Evolutionary conservation across 192 early-diverging fungal genomes (phyloP), one percentile per base, ranked within the genome.

Genomic region (Coemansia sp.): DNA sequence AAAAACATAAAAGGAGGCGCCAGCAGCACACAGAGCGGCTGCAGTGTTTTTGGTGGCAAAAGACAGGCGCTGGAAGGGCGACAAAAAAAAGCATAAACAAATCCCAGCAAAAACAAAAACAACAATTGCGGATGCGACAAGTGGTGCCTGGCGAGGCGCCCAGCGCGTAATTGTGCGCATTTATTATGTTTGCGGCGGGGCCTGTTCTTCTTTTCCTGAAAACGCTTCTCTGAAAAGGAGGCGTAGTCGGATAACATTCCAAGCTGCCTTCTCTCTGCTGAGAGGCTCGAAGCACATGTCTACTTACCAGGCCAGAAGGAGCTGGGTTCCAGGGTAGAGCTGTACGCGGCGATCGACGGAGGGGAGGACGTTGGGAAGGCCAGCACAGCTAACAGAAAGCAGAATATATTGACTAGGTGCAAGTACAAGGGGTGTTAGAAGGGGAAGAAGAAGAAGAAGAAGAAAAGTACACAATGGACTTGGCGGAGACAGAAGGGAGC

Each of bases 111-210:
- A 2, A 62, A 19, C 23, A 62, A 62, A 50, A 45, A 62, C 36
- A 38, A 55, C 25, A 64, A 34, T 36, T 36, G 33, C 19, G n/a
- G 57, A 10, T 22, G 15, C 42, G 20, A 61, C 59, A 61, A 61
- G 36, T 10, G n/a, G 58, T 40, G 11, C 11, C 9, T 40, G 38
- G 11, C 38, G 38, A 40, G 36, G 57, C 48, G 42, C 13, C 15
- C 42, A 45, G 15, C 42, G 42, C 42, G 42, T 45, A 2, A 45
- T 45, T 45, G 42, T 45, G 42, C 29, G 29, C 29, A 29, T 29
- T 29, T 45, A 45, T 17, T 45, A 10, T 52, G 49, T 9, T 52
- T 48, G n/a, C 45, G 45, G 45, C 19, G 45, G n/a, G 19, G 49
- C 13, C 11, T 40, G 38, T 8, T n/a, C n/a, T n/a, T n/a, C 38